These are phyloP conservation scores for Fusarium sp. DNA, from an alignment of 2,329 filamentous ascomycete genomes.

Conservation along the genomic window DNA sequence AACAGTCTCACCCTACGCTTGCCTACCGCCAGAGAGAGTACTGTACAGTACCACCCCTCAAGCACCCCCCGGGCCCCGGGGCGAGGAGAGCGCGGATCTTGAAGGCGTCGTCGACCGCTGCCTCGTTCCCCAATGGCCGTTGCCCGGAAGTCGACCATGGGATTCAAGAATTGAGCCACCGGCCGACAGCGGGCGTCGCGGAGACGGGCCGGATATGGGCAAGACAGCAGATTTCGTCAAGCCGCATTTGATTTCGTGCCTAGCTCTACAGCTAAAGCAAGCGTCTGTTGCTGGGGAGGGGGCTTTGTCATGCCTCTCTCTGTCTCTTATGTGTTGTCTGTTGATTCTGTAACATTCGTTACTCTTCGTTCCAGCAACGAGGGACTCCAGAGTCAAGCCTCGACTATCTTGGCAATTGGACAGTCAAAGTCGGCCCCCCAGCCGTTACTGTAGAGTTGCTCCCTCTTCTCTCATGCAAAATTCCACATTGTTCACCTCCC, in stretches of 20 bases:
- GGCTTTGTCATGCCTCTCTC: slow-evolving; percentile 18
- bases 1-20: slow-evolving; percentile 32
- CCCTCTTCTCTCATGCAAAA: slow-evolving; percentile 6
- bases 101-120: slow-evolving; percentile 10
- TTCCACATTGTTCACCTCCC: not conserved
- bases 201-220: slow-evolving; percentile 42
- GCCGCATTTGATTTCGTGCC: slow-evolving; percentile 14
- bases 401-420: not conserved
- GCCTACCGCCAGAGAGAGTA: too few species aligned
- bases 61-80: slow-evolving; percentile 7
- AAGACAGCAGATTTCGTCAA: slow-evolving; percentile 24
- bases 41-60: too few species aligned
- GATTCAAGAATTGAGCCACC: slow-evolving; percentile 12
- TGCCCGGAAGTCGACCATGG: slow-evolving; percentile 16
- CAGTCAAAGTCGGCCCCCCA: not conserved
- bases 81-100: slow-evolving; percentile 9
- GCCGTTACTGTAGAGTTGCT: not conserved
- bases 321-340: slow-evolving; percentile 4
- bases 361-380: slow-evolving; percentile 1
- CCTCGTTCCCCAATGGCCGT: slow-evolving; percentile 11
- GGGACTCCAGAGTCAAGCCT: slow-evolving; percentile 2
- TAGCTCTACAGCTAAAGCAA: not conserved
- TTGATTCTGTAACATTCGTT: not conserved
- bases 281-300: not conserved
- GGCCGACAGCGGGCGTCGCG: slow-evolving; percentile 45